These are phyloP conservation scores for Verticillium albo-atrum DNA, from an alignment of 2,329 filamentous ascomycete genomes.

Conservation along the genomic window DNA sequence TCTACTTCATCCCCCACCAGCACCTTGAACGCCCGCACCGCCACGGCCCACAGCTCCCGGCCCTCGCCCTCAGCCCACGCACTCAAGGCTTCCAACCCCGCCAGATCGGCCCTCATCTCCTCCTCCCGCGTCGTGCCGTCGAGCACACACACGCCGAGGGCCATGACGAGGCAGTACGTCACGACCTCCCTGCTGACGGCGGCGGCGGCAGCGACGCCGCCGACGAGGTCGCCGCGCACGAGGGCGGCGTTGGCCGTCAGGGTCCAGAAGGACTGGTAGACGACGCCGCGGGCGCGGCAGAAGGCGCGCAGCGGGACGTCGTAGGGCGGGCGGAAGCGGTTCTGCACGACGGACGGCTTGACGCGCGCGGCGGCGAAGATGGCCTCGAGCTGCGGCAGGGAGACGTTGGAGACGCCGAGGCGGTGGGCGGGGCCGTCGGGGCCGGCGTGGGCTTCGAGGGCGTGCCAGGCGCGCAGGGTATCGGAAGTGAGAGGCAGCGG, in stretches of 20 bases:
- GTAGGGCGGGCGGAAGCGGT: constrained; percentile 62
- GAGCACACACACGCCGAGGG: constrained; percentile 36
- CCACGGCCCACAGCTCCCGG: constrained; percentile 40
- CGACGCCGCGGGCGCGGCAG: constrained; percentile 34
- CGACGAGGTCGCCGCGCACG: constrained; percentile 39
- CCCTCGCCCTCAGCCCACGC: constrained; percentile 39
- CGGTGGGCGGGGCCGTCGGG: constrained; percentile 58
- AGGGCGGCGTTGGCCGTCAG: constrained; percentile 41
- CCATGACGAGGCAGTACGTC: constrained; percentile 44
- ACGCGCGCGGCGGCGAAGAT: constrained; percentile 31
- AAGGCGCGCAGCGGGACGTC: constrained; percentile 45
- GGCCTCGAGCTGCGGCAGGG: constrained; percentile 48
- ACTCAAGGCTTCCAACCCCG: constrained; percentile 34
- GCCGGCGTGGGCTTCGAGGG: constrained; percentile 59
- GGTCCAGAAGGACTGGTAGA: constrained; percentile 53
- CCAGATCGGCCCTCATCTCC: constrained; percentile 47
- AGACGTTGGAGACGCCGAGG: constrained; percentile 73
- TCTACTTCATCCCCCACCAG: not conserved
- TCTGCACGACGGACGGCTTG: constrained; percentile 63
- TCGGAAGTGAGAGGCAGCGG: constrained; percentile 35
- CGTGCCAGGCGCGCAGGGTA: constrained; percentile 61
- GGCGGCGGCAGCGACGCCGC: constrained; percentile 37
- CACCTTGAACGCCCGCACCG: constrained; percentile 25
- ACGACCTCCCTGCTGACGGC: constrained; percentile 34
- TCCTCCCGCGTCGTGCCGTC: constrained; percentile 39